Evolutionary conservation across 768 basidiomycete species (phyloP).

Genomic region (Amanita exitialis): DNA sequence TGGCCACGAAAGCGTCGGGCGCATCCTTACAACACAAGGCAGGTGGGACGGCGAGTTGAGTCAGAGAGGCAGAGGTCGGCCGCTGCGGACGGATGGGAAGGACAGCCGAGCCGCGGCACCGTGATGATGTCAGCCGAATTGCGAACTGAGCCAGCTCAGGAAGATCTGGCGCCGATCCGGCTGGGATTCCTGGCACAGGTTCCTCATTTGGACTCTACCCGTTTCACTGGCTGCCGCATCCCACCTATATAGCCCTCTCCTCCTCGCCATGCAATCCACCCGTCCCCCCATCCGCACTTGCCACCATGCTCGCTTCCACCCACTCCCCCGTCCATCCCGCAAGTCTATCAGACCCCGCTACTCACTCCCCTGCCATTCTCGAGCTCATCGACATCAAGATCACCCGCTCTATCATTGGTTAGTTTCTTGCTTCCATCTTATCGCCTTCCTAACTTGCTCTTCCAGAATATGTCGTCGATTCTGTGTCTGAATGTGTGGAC

Average conservation of each 20-base stretch:
- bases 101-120: constrained; percentile 4
- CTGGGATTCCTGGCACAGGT: neutral
- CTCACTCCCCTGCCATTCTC: constrained; percentile 56
- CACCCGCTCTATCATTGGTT: constrained; percentile 53
- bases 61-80: neutral
- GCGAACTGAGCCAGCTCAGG: neutral
- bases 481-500: constrained; percentile 63
- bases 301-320: constrained; percentile 18
- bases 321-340: constrained; percentile 30
- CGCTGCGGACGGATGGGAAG: neutral
- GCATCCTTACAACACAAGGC: neutral
- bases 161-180: neutral
- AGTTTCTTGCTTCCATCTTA: constrained; percentile 15
- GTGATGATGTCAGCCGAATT: neutral
- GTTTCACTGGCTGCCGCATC: constrained; percentile 14
- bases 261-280: constrained; percentile 11
- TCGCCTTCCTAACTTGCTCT: constrained; percentile 5
- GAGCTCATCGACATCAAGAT: constrained; percentile 62
- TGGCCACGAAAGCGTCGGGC: too few relatives aligned
- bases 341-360: constrained; percentile 50
- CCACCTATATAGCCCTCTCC: constrained; percentile 22
- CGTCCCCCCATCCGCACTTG: constrained; percentile 11
- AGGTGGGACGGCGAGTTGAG: neutral
- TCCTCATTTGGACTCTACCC: constrained; percentile 1
- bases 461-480: constrained; percentile 64